Percentiles rank a stretch among this genome's conserved stretches.
These are phyloP conservation scores for Neurospora cerealis DNA, from an alignment of 495 filamentous ascomycete genomes.

Conservation along the genomic window DNA sequence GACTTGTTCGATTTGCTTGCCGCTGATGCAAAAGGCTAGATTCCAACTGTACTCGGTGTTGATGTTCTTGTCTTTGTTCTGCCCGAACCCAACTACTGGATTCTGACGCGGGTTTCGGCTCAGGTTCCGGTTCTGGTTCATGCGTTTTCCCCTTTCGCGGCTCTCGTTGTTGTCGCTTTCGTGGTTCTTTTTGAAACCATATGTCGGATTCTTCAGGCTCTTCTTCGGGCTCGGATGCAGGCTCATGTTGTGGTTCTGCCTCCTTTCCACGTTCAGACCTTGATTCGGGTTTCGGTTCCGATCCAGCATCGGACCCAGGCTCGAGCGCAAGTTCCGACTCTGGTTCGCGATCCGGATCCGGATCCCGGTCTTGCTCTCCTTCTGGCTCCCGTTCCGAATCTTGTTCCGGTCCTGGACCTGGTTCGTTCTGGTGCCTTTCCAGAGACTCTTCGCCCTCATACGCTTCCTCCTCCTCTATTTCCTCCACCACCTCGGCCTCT, in stretches of 20 bases:
- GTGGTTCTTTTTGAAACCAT: neutral
- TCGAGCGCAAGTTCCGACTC: neutral
- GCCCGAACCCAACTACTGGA: neutral
- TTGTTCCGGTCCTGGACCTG: neutral
- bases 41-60: neutral
- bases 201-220: neutral
- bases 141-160: neutral
- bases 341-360: neutral
- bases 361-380: neutral
- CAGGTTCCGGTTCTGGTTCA: neutral
- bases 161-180: neutral
- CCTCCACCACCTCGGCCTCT: neutral
- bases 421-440: neutral
- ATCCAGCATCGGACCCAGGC: neutral
- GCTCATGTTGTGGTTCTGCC: neutral
- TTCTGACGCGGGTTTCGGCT: neutral
- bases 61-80: neutral
- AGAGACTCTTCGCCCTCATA: neutral
- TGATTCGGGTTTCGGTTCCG: no score
- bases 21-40: neutral
- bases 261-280: neutral
- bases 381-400: conserved; percentile 20
- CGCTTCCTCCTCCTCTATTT: neutral
- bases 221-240: neutral
- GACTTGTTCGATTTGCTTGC: neutral